Evolutionary conservation across 1,284 basidiomycete genomes (phyloP), one percentile per base, ranked within the genome.

Genomic region (Boletus calvinii): DNA sequence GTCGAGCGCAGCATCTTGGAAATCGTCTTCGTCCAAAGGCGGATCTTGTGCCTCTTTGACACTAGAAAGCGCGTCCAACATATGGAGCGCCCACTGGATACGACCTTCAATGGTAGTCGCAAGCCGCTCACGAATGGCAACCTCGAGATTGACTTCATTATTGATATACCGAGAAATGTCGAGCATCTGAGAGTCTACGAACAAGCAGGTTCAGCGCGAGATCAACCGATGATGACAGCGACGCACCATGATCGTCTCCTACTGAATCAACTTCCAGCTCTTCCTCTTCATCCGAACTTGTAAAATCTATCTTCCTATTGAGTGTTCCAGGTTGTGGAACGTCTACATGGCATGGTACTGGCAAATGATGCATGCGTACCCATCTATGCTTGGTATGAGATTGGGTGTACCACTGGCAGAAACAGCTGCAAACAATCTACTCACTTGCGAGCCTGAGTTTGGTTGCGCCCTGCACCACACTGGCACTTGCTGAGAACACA

Each of bases 101-200:
- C 87, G 78, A 12, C 80, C 78, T 59, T 84, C 73, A 6, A 85
- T 66, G 3, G 81, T 81, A 31, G 77, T 71, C 18, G 74, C 73
- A 42, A 90, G 68, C 46, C 82, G 77, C 53, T 78, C 66, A 46
- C 83, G 76, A 15, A 89, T 61, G 4, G 77, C 72, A 37, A 90
- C 81, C 62, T 90, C 87, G 26, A 86, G 66, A 62, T 83, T 77
- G 20, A 90, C 66, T 61, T 90, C 84, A 49, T 80, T 74, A 6
- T 44, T 31, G 34, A 73, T 50, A 34, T 63, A 47, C 11, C 50
- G 60, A 58, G 49, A 52, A 36, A 65, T 41, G n/a, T 59, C 39
- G 37, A 49, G 40, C 20, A 56, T 56, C 13, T 37, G 50, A 37
- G 59, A 43, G 32, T 57, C 69, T 67, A 31, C 40, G 32, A 38